Percentiles rank a stretch among this genome's conserved stretches.
Evolutionary conservation across 495 filamentous ascomycete genomes (phyloP).

Genomic region (Corynascus novoguineensis): DNA sequence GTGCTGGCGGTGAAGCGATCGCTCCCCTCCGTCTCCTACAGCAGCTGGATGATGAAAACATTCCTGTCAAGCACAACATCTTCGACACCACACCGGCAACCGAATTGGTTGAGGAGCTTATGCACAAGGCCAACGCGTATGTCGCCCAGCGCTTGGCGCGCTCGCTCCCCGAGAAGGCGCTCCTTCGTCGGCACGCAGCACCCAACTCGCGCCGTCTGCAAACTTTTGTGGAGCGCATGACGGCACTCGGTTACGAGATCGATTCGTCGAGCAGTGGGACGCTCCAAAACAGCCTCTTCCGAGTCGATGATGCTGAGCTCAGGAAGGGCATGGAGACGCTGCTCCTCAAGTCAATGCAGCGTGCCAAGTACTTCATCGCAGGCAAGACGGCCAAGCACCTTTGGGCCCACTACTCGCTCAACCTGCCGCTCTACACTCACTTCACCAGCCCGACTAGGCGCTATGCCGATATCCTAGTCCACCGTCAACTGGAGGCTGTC

Average conservation of each 20-base stretch:
- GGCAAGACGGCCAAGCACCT: slow-evolving; percentile 66
- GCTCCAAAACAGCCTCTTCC: slow-evolving; percentile 88
- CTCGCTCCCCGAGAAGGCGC: slow-evolving; percentile 83
- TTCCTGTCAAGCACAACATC: slow-evolving; percentile 91
- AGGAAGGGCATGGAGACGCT: slow-evolving; percentile 98
- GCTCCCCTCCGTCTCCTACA: slow-evolving; percentile 83
- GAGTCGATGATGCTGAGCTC: slow-evolving; percentile 75
- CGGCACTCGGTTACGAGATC: slow-evolving; percentile 77
- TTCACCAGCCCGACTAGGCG: slow-evolving; percentile 94
- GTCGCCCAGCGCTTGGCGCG: slow-evolving; percentile 77
- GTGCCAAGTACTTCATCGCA: slow-evolving; percentile 88
- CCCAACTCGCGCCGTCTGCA: slow-evolving; percentile 85
- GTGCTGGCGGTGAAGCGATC: slow-evolving; percentile 67
- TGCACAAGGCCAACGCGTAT: slow-evolving; percentile 82
- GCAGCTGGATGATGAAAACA: slow-evolving; percentile 96
- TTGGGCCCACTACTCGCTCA: slow-evolving; percentile 83
- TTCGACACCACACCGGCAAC: slow-evolving; percentile 86
- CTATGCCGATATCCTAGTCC: slow-evolving; percentile 91
- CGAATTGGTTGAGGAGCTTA: slow-evolving; percentile 90
- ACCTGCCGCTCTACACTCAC: slow-evolving; percentile 91
- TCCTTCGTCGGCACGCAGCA: slow-evolving; percentile 77
- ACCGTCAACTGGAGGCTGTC: slow-evolving; percentile 86
- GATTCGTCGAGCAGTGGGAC: slow-evolving; percentile 85
- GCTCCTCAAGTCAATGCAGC: slow-evolving; percentile 87
- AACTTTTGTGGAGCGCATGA: slow-evolving; percentile 89